Evolutionary conservation across 2,329 filamentous ascomycete species (phyloP).

Genomic region (Cytospora piceicola): DNA sequence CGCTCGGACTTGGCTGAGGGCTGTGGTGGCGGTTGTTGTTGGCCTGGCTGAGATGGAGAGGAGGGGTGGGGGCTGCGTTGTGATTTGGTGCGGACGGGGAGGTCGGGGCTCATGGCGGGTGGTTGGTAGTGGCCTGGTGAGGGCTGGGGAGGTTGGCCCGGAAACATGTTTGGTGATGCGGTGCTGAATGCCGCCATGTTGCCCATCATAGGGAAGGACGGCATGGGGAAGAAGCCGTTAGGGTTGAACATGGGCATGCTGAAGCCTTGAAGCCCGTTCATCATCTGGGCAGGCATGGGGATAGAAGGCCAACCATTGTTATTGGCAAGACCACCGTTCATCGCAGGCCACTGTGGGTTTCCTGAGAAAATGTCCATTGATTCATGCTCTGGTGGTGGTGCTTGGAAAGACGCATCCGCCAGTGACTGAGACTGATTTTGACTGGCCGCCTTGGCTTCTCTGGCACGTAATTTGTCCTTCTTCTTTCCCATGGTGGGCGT

Average conservation of each 20-base stretch:
- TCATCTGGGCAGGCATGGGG: slow-evolving; percentile 7
- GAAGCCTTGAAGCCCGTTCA: slow-evolving; percentile 21
- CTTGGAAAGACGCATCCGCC: background rate
- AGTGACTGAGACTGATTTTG: background rate
- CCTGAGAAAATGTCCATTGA: background rate
- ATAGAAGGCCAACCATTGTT: background rate
- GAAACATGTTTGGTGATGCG: slow-evolving; percentile 11
- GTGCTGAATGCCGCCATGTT: slow-evolving; percentile 18
- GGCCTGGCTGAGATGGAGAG: too few species aligned
- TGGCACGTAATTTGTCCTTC: slow-evolving; percentile 19
- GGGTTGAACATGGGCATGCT: slow-evolving; percentile 1
- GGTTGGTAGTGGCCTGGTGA: slow-evolving; percentile 12
- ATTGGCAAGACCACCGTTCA: background rate
- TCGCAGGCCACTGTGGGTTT: slow-evolving; percentile 3
- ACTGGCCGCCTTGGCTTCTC: background rate
- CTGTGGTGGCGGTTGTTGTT: slow-evolving; percentile 44
- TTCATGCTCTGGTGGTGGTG: background rate
- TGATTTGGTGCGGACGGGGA: background rate
- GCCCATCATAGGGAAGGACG: background rate
- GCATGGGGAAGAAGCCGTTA: slow-evolving; percentile 6
- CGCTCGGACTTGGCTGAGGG: slow-evolving; percentile 24
- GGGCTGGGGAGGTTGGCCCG: slow-evolving; percentile 9
- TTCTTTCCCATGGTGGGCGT: slow-evolving; percentile 12
- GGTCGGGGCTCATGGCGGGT: background rate
- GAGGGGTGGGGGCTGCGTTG: background rate